phyloP scores from a whole-genome alignment of 305 asterid genomes.

The Stenogyne calaminthoides region DNA sequence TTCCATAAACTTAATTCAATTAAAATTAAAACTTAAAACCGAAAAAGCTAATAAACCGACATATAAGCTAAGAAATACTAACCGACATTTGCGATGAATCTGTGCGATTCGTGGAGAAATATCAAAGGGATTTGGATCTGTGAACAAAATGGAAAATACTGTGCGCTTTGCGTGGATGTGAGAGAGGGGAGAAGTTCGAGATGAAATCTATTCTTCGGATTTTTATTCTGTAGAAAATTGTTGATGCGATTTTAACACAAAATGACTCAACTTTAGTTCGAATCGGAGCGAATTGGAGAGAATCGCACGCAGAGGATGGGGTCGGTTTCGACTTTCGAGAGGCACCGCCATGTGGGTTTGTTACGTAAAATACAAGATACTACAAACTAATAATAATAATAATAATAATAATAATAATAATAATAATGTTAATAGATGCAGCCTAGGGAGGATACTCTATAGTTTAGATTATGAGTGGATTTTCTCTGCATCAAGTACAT shows the following conservation, averaged over 20 bases:
- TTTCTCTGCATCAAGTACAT: no score
- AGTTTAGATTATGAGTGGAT: no score
- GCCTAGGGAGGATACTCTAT: no score
- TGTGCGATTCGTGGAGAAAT: constrained; percentile 29
- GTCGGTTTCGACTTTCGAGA: constrained; percentile 8
- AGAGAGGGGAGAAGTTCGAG: constrained; percentile 6
- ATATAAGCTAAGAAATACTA: constrained; percentile 32
- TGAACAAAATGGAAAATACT: constrained; percentile 6
- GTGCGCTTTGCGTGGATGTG: not conserved
- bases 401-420: no score
- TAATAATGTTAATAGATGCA: no score
- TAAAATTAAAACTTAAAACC: not conserved
- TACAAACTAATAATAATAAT: no score
- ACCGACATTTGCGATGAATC: constrained; percentile 44
- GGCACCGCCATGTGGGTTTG: constrained; percentile 26
- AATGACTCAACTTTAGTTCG: constrained; percentile 7
- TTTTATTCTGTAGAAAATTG: no score
- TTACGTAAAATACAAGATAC: not conserved
- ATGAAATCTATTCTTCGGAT: constrained; percentile 3
- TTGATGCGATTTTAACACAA: constrained; percentile 11
- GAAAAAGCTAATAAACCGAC: not conserved
- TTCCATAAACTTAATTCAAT: not conserved
- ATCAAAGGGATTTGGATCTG: constrained; percentile 24
- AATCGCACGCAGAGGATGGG: constrained; percentile 13
- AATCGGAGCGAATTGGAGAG: constrained; percentile 24